Percentiles rank a stretch among this genome's conserved stretches.
Conservation (phyloP, 306 rosid species). For the Citrullus amarus region DNA sequence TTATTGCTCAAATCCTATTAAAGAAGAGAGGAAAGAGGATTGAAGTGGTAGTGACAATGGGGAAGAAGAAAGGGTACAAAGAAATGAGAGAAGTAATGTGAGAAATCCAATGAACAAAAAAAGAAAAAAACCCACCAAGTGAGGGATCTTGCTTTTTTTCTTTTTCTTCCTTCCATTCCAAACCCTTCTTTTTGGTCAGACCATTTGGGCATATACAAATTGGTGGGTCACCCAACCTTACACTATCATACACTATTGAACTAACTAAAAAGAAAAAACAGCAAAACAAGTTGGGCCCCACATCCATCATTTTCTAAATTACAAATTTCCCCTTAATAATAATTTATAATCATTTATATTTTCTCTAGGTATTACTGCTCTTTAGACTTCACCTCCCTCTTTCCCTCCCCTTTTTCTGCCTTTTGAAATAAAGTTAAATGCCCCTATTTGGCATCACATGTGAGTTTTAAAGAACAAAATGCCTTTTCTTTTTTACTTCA, state of each 20-base stretch:
- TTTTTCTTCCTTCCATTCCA: background rate
- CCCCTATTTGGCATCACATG: background rate
- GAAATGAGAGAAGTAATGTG: background rate
- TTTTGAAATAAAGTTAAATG: background rate
- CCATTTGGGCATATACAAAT: constrained; percentile 16
- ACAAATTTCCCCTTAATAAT: background rate
- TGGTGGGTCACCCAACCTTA: constrained; percentile 47
- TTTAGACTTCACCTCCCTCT: background rate
- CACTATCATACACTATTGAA: constrained; percentile 10
- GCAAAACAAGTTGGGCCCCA: constrained; percentile 27
- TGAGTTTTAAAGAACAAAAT: background rate
- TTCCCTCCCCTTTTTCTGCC: background rate
- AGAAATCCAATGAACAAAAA: constrained; percentile 22
- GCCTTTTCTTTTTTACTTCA: background rate
- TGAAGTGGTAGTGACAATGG: too few relatives aligned
- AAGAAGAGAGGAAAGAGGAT: too few relatives aligned
- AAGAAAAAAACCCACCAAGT: constrained; percentile 10
- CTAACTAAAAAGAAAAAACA: constrained; percentile 2
- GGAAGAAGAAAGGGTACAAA: too few relatives aligned
- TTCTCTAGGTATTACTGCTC: constrained; percentile 22
- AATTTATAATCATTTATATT: background rate
- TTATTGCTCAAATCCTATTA: too few relatives aligned
- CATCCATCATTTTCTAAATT: background rate
- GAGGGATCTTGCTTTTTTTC: constrained; percentile 14
- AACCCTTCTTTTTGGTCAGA: constrained; percentile 19